Evolutionary conservation across 2,329 filamentous ascomycete species (phyloP).

Genomic region (Sporothrix euskadiensis): DNA sequence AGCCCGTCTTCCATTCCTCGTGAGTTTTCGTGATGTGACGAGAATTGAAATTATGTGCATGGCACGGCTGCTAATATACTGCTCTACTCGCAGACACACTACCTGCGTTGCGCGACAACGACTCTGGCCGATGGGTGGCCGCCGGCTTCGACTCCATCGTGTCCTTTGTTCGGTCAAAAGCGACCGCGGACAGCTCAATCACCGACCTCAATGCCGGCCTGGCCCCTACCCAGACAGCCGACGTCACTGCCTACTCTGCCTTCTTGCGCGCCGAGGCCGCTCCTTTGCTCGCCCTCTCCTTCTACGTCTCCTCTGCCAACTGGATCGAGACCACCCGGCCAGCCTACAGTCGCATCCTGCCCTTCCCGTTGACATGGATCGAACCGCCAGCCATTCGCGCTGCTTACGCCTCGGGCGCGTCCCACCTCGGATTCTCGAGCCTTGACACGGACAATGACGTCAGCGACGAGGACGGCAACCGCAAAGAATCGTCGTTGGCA

Average conservation of each 20-base stretch:
- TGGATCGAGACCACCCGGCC: slow-evolving; percentile 76
- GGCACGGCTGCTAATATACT: not conserved
- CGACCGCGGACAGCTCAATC: slow-evolving; percentile 35
- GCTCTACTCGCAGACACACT: slow-evolving; percentile 48
- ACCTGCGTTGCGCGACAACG: slow-evolving; percentile 55
- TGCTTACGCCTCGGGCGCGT: slow-evolving; percentile 68
- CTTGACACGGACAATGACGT: slow-evolving; percentile 56
- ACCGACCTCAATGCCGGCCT: slow-evolving; percentile 45
- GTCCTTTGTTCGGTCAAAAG: slow-evolving; percentile 50
- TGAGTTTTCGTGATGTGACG: slow-evolving; percentile 19
- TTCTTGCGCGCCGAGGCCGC: slow-evolving; percentile 75
- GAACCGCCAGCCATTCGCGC: slow-evolving; percentile 72
- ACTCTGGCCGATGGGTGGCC: slow-evolving; percentile 54
- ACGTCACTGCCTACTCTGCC: slow-evolving; percentile 58
- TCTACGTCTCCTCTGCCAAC: slow-evolving; percentile 89
- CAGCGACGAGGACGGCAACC: slow-evolving; percentile 37
- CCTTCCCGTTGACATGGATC: slow-evolving; percentile 86
- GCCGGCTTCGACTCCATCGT: slow-evolving; percentile 64
- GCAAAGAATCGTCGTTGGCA: slow-evolving; percentile 38
- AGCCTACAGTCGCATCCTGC: slow-evolving; percentile 75
- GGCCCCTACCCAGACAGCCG: slow-evolving; percentile 46
- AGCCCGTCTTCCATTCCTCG: slow-evolving; percentile 67
- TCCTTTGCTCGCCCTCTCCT: slow-evolving; percentile 77
- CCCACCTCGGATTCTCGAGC: slow-evolving; percentile 67
- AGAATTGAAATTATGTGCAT: not conserved